Percentiles rank a stretch among this genome's conserved stretches.
Evolutionary conservation across 1,284 basidiomycete species (phyloP).

Genomic region (Gomphus sp.): DNA sequence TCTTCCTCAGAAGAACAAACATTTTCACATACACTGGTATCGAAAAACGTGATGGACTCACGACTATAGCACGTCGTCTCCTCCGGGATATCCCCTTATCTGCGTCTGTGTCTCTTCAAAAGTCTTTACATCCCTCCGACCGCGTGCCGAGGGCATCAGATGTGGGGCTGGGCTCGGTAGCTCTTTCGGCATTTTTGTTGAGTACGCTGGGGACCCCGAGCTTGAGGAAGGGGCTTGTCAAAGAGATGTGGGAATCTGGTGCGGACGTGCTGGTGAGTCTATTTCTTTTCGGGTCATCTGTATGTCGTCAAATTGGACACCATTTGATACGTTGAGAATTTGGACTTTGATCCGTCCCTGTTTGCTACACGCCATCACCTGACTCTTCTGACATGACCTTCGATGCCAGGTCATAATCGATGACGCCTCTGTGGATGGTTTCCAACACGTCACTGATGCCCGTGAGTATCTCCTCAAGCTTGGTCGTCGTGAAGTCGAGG

Average conservation of each 20-base stretch:
- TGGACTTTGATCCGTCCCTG: not conserved
- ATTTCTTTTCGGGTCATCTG: constrained; percentile 5
- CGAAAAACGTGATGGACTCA: constrained; percentile 63
- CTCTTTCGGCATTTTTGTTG: constrained; percentile 81
- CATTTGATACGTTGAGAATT: not conserved
- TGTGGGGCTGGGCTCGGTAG: constrained; percentile 48
- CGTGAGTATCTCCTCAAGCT: constrained; percentile 68
- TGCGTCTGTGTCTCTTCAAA: constrained; percentile 5
- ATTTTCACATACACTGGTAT: constrained; percentile 38
- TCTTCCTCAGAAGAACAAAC: no score
- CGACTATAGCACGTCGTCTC: constrained; percentile 54
- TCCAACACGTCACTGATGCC: constrained; percentile 77
- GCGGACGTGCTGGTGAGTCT: constrained; percentile 65
- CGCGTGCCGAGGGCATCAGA: not conserved
- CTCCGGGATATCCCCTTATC: constrained; percentile 23
- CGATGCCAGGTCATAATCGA: constrained; percentile 72
- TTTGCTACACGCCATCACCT: constrained; percentile 13
- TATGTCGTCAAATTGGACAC: constrained; percentile 13
- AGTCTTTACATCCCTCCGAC: constrained; percentile 6
- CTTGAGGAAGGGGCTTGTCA: constrained; percentile 60
- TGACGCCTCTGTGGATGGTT: constrained; percentile 69
- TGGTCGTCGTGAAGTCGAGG: constrained; percentile 49
- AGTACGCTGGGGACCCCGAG: constrained; percentile 58
- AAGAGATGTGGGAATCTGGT: constrained; percentile 85
- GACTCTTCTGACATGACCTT: not conserved